Evolutionary conservation across 2,329 filamentous ascomycete species (phyloP), one percentile per base, ranked within the genome.

Genomic region (Fusarium sp.): DNA sequence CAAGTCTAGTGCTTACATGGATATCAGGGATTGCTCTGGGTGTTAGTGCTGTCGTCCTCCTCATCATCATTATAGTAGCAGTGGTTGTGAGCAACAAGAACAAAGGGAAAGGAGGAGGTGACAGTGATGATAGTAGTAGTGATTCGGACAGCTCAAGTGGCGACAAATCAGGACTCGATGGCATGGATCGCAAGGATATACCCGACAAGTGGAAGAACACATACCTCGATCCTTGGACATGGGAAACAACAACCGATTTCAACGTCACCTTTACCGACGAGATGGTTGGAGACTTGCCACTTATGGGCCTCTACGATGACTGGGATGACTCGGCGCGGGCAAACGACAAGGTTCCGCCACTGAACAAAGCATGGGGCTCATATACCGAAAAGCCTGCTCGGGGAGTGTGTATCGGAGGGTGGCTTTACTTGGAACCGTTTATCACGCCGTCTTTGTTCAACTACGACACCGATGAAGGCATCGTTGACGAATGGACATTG

Each of bases 371-470:
- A 1, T 97, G 95, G 86, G 89, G 89, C 6, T 83, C 90, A 2
- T 99, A 98, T 74, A 87, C 89, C 2, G 88, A 87, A 20, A 89
- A 85, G 59, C 93, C 94, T 2, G 93, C 96, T 23, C 89, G 95
- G 6, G 96, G 96, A 1, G 93, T 98, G 34, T 98, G 97, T 74
- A 78, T 98, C 1, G 96, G 96, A 55, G 96, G 96, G 11, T 99
- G 96, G 96, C 86, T 99, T 2, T 92, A 91, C 3, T 82, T 99
- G 11, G 96, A 99, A 76, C 96, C 96, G 0, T 97, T 97, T 78
- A 98, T 99, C 77, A 95, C 93, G 4, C 96, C 96, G 0, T 97
- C 94, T 0, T 85, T 97, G 25, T 99, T 99, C 81, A 81, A 88
- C 66, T 86, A 86, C 67, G 93, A 91, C 76, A 82, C 83, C 5